Base-by-base conservation (phyloP, 768 basidiomycete species). In the Lactifluus rugatus region DNA sequence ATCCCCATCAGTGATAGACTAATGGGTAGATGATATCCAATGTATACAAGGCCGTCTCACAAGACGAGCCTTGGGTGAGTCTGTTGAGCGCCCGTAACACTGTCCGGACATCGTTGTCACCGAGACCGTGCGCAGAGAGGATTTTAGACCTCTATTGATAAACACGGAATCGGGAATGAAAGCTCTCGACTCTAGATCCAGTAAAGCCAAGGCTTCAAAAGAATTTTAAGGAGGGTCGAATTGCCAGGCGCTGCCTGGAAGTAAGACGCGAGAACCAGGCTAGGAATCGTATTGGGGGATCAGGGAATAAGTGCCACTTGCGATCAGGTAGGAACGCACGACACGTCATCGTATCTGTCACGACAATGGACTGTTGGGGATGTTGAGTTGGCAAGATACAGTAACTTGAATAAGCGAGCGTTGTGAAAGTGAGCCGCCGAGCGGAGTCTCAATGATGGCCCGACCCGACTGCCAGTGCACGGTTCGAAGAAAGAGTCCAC, bases 111-210 rank as follows among this genome's bases (percentile, higher is more conserved):
- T n/a, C n/a, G n/a, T n/a, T n/a, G n/a, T n/a, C n/a, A n/a, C n/a
- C n/a, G 62, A 58, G 45, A 64, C 55, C 2, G 60, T 60, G 23
- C 52, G 48, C 28, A 65, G 48, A 42, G 60, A 61, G 51, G 54
- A 58, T 36, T 52, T 56, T 13, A 63, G 58, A 5, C 64, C 62
- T n/a, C 60, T 63, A 51, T 57, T 54, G 26, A 63, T 58, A 17
- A 62, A 62, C 3, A 61, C 53, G 5, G 64, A 63, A 49, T 65
- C 64, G 11, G 63, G 57, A 14, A 65, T 48, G 32, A 65, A 60
- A 5, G 62, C 64, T 16, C 53, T 57, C 17, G 64, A 62, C n/a
- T 41, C 41, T 37, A 32, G 56, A n/a, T n/a, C 37, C 8, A 28
- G 28, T 16, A 19, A 34, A 23, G 39, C 16, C 56, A 54, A 16